Evolutionary conservation across 495 filamentous ascomycete species (phyloP), one percentile per base, ranked within the genome.

Genomic region (Tuber magnatum): DNA sequence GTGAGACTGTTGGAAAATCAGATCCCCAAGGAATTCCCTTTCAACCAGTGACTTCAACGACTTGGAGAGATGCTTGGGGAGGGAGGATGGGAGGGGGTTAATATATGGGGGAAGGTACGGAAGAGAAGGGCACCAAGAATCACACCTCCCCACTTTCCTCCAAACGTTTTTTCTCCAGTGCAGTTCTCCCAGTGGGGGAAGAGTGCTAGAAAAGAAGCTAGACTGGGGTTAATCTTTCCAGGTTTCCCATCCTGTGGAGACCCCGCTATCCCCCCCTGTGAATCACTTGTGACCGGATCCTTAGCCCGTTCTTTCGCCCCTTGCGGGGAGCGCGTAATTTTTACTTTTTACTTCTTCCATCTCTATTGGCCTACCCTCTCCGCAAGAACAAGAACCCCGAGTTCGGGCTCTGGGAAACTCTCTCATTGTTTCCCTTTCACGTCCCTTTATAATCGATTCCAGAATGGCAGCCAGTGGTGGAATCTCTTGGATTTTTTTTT

Each of bases 1-100:
- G 28, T 65, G 56, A 65, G 28, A 35, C n/a, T 56, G n/a, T 56
- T 18, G 24, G n/a, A 56, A 56, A 56, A 56, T 56, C 24, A n/a
- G 51, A 56, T 65, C n/a, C n/a, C 56, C 14, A 65, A 28, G 28
- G 28, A 65, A 65, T 35, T 65, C 56, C 56, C 56, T 65, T 32
- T 65, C 56, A 65, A 35, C 5, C 56, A 35, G 12, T 65, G 56
- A 28, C 12, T 65, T 14, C 32, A 65, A n/a, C 35, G 32, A 3
- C 56, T 65, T 32, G 56, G 56, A 65, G 56, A 65, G 56, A 65
- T 65, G 28, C 32, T 65, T 65, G 56, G 56, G 56, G 16, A 35
- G 28, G 28, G 56, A 35, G 56, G 28, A 65, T 65, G 56, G 56
- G 56, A 61, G 56, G 56, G 56, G 56, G 56, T 65, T 65, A 65